Evolutionary conservation across 805 yeast species (phyloP), one percentile per base, ranked within the genome.

Genomic region (Suhomyces prunicola): DNA sequence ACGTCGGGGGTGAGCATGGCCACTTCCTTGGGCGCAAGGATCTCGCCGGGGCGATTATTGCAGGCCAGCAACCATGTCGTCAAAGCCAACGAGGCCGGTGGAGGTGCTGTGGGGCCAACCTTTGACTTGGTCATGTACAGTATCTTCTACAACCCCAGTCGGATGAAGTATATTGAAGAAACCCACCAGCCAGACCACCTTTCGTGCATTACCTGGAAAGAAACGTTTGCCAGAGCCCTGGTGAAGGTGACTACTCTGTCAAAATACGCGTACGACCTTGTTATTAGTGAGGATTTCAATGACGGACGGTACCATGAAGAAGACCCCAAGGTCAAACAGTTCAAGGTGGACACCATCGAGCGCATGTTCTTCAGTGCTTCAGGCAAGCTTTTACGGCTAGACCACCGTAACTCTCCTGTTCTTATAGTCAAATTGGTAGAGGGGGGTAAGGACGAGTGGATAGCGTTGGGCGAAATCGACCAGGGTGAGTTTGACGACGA

Each of bases 281-380:
- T 62, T 8, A 72, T 88, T 1, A 62, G 61, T 4, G 92, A 88
- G 59, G 79, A 78, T 60, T 83, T 86, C 47, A 75, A 86, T 58
- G 96, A 88, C 67, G 88, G 80, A 0, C 69, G 93, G 51, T 88
- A 86, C 61, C 96, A 88, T 62, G 88, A 39, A 39, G 42, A 39
- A 19, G 80, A 70, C n/a, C 78, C 81, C 0, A 65, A 68, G 26
- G 51, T 53, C 1, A 64, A 73, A 13, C 51, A 53, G 1, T 60
- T 79, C 47, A 72, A 77, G 42, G 61, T 85, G 3, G 62, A 70
- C 13, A 60, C 69, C 4, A 72, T 88, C 2, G 67, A 76, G 3
- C 74, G 83, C 52, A 65, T 87, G 46, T 88, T 85, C 58, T 88
- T 86, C 65, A 82, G 85, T 54, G 88, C 87, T 2, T 84, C 90